A percentile compares a stretch with the other conserved stretches of the same genome.
Evolutionary conservation across 352 stramenopile genomes (phyloP).

Genomic region (Globisporangium iwayamae): DNA sequence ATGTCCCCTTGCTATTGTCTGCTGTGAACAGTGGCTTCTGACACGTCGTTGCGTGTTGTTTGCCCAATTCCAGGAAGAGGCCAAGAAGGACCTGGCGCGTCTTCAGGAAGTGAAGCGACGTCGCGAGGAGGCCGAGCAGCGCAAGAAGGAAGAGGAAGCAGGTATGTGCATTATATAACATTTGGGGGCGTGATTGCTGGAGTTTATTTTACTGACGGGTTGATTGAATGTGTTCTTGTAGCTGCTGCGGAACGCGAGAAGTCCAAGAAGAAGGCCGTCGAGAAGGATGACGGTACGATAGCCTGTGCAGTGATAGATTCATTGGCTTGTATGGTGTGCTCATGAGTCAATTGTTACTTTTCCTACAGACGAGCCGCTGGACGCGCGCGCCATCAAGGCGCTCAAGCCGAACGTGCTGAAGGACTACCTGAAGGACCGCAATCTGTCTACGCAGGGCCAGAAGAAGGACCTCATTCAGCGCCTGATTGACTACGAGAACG

Average conservation of each 20-base stretch:
- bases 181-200: neutral
- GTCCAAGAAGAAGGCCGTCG: conserved; percentile 54
- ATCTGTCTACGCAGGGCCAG: conserved; percentile 82
- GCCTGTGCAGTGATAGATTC: too few species aligned
- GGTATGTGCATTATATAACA: conserved; percentile 26
- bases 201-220: conserved; percentile 5
- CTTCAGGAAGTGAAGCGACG: conserved; percentile 76
- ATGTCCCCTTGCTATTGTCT: neutral
- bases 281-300: conserved; percentile 60
- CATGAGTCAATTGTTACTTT: neutral
- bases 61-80: conserved; percentile 45
- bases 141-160: conserved; percentile 78
- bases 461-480: conserved; percentile 89
- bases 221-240: conserved; percentile 15
- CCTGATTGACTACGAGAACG: conserved; percentile 86
- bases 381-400: conserved; percentile 80
- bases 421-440: conserved; percentile 85
- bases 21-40: neutral
- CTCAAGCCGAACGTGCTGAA: conserved; percentile 87
- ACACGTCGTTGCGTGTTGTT: neutral
- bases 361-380: conserved; percentile 63
- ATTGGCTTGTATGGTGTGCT: neutral
- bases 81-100: conserved; percentile 82
- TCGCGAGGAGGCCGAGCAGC: conserved; percentile 75
- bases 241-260: conserved; percentile 61